Evolutionary conservation across 1,284 basidiomycete genomes (phyloP), one percentile per base, ranked within the genome.

Genomic region (Coniferiporia weirii): DNA sequence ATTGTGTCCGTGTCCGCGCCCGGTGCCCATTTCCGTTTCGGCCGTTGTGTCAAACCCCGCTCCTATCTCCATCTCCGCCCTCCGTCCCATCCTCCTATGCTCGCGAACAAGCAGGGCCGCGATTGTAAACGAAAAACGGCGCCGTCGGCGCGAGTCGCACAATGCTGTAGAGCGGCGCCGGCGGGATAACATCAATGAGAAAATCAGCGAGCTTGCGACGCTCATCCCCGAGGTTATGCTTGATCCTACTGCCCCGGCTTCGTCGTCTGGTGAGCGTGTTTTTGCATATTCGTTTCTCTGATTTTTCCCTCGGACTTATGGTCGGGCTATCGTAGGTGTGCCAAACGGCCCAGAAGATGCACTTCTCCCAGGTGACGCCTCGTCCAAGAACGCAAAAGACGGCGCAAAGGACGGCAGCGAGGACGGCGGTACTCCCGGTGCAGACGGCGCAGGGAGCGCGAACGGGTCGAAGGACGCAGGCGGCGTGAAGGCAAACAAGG

Each of bases 151-250:
- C 61, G 93, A 95, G 72, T 89, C 85, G 5, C 93, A 95, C 71
- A 95, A 95, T 68, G 93, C 92, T 3, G 93, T 96, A 63, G 93
- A 96, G 75, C 79, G 93, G 17, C 75, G 93, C 32, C 72, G 93
- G 56, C 73, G 93, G 50, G 93, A 95, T 70, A 95, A 94, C 70
- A 96, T 96, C 72, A 96, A 96, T 72, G 93, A 95, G 75, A 91
- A 91, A 73, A 96, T 96, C 66, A 83, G 83, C 49, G 93, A 96
- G 71, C 81, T 96, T 1, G 90, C 93, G 15, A 89, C 88, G 22
- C 77, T 96, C 56, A 89, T 96, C 61, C 93, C 93, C 1, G 91
- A 93, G 70, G 85, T 85, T 66, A 76, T 91, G 71, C 75, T 92
- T 48, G 89, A 91, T 66, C 78, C 79, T 50, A 78, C 75, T 60